Percentiles rank a stretch among this genome's conserved stretches.
Evolutionary conservation across 2,329 filamentous ascomycete species (phyloP).

Genomic region (Sclerotinia glacialis): DNA sequence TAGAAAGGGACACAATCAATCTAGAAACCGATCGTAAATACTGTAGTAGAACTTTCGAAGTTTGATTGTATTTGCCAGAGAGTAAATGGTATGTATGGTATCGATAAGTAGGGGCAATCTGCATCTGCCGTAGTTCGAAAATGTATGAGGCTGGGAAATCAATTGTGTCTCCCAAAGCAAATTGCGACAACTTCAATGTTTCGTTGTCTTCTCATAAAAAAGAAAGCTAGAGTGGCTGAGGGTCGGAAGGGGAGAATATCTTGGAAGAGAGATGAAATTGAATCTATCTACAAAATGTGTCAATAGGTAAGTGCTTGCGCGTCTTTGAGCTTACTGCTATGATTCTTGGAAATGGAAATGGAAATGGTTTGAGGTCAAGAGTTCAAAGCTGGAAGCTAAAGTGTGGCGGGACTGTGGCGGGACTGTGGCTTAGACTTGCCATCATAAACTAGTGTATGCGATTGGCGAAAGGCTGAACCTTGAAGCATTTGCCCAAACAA

Average conservation of each 20-base stretch:
- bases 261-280: background rate
- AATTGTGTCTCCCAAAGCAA: background rate
- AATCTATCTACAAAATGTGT: background rate
- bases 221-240: background rate
- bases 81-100: background rate
- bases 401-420: conserved; percentile 7
- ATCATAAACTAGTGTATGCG: background rate
- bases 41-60: background rate
- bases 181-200: background rate
- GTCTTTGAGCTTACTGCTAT: conserved; percentile 5
- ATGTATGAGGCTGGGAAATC: conserved; percentile 2
- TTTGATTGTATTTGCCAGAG: background rate
- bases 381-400: background rate
- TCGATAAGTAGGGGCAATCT: background rate
- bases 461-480: background rate
- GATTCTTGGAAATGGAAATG: background rate
- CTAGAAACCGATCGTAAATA: background rate
- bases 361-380: background rate
- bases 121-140: background rate
- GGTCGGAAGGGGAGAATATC: too few relatives aligned
- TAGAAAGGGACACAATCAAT: background rate
- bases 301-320: conserved; percentile 8
- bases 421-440: background rate
- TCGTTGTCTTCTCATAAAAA: background rate
- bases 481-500: background rate